Base-by-base conservation (phyloP, 192 early-diverging fungal species). In the Coemansia sp. region DNA sequence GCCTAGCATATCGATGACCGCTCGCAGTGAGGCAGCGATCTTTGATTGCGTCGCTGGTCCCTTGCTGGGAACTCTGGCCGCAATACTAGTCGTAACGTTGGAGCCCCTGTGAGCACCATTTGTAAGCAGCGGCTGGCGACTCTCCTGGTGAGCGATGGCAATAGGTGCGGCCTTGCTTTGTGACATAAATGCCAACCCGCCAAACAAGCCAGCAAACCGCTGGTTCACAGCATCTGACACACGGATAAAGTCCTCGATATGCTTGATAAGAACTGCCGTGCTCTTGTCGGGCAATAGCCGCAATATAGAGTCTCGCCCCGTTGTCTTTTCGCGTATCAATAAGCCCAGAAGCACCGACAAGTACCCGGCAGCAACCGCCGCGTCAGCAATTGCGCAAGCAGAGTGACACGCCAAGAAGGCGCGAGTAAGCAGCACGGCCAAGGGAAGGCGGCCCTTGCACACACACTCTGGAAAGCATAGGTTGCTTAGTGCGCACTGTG, bases 311-410 rank as follows among this genome's bases (percentile, higher is more conserved):
- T 75, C 57, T 0, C 67, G 64, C 31, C 70, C 57, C 31, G 41
- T 27, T 12, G 62, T 31, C 18, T 65, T 62, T 10, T 72, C 71
- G 4, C 73, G 70, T 71, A 84, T 65, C 51, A 84, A 33, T 24
- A 84, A 73, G 0, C 81, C 81, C 33, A 84, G 47, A 10, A 84
- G 67, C 16, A 84, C 81, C 10, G 81, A 54, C 29, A 84, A 38
- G 54, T 84, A 84, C 2, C 81, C 81, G 2, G 81, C 81, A 2
- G 81, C 73, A 67, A 84, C 44, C 10, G 63, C 52, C 2, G 81
- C 76, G 52, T 84, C 81, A 4, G 70, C 66, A 24, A 63, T 73
- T 18, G 38, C n/a, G 3, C 12, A 27, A 0, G 67, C 69, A 16
- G 63, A 36, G n/a, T 70, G 74, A 7, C 77, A 79, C 0, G 68